These are phyloP conservation scores for Aureobasidium sp. DNA, from an alignment of 2,329 filamentous ascomycete species.

Conservation along the genomic window DNA sequence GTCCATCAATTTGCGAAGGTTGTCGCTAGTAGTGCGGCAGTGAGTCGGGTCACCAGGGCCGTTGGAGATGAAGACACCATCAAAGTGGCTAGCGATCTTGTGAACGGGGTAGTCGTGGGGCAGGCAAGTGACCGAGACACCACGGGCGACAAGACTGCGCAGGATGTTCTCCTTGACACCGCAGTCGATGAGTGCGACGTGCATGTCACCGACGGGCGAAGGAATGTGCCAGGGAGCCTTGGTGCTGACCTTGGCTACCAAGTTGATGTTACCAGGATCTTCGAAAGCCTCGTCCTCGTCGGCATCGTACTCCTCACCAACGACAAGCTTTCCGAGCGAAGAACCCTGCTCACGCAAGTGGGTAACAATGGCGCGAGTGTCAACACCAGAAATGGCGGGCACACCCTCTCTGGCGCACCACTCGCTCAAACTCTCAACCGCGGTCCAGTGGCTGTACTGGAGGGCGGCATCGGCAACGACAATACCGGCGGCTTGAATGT, in stretches of 20 bases:
- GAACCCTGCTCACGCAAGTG: constrained; percentile 94
- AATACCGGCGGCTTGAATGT: constrained; percentile 92
- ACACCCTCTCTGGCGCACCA: constrained; percentile 97
- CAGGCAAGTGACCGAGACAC: constrained; percentile 88
- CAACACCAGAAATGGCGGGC: constrained; percentile 91
- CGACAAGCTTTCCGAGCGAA: constrained; percentile 85
- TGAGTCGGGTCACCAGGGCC: constrained; percentile 97
- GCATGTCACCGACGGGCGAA: constrained; percentile 72
- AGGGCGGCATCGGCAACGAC: constrained; percentile 92
- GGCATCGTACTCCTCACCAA: constrained; percentile 96
- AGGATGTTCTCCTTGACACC: constrained; percentile 99
- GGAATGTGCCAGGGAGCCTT: constrained; percentile 96
- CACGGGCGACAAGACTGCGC: constrained; percentile 83
- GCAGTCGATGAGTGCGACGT: constrained; percentile 93
- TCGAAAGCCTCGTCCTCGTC: constrained; percentile 95
- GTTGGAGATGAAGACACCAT: constrained; percentile 98
- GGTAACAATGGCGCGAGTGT: constrained; percentile 94
- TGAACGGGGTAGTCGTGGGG: constrained; percentile 96
- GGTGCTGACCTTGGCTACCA: constrained; percentile 93
- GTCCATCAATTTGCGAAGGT: constrained; percentile 85
- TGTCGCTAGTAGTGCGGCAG: constrained; percentile 89
- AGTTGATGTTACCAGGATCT: constrained; percentile 92
- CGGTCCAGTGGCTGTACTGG: constrained; percentile 97
- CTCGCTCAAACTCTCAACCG: constrained; percentile 82
- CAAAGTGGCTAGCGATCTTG: constrained; percentile 96